Conservation (phyloP, 108 stramenopile genomes). For the Pseudonitzschia multiseries region DNA sequence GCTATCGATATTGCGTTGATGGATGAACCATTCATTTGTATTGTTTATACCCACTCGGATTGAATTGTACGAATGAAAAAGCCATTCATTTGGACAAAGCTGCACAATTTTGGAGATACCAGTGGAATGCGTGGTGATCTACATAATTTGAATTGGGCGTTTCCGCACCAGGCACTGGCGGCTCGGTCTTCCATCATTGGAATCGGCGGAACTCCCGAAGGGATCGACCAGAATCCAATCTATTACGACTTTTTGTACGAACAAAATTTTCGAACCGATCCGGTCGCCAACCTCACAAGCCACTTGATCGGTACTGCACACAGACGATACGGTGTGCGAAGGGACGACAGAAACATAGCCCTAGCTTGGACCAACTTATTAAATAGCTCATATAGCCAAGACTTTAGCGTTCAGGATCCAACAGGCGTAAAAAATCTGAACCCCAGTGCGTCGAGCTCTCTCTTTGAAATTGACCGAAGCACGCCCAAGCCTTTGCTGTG, state of each 20-base stretch:
- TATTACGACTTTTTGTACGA: constrained; percentile 50
- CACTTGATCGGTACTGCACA: constrained; percentile 22
- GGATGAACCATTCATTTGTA: background rate
- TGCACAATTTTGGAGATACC: constrained; percentile 61
- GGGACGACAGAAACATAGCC: constrained; percentile 3
- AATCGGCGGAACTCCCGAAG: constrained; percentile 53
- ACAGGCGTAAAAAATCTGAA: constrained; percentile 34
- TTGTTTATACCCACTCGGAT: too few relatives aligned
- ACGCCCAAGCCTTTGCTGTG: constrained; percentile 36
- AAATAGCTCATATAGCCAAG: constrained; percentile 27
- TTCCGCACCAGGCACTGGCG: constrained; percentile 24
- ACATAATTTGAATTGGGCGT: constrained; percentile 19
- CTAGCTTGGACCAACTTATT: constrained; percentile 27
- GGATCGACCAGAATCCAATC: constrained; percentile 57
- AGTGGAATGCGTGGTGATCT: constrained; percentile 43
- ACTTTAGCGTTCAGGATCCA: constrained; percentile 32
- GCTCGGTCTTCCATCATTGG: constrained; percentile 24
- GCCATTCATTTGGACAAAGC: constrained; percentile 45
- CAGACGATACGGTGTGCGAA: constrained; percentile 34
- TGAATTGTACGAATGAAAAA: background rate
- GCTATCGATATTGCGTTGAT: background rate
- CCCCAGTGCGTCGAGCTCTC: constrained; percentile 6
- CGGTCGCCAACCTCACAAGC: constrained; percentile 17
- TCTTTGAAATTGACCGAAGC: constrained; percentile 38
- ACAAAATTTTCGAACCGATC: constrained; percentile 31